Conservation (phyloP, 495 filamentous ascomycete genomes). For the Apodospora peruviana region DNA sequence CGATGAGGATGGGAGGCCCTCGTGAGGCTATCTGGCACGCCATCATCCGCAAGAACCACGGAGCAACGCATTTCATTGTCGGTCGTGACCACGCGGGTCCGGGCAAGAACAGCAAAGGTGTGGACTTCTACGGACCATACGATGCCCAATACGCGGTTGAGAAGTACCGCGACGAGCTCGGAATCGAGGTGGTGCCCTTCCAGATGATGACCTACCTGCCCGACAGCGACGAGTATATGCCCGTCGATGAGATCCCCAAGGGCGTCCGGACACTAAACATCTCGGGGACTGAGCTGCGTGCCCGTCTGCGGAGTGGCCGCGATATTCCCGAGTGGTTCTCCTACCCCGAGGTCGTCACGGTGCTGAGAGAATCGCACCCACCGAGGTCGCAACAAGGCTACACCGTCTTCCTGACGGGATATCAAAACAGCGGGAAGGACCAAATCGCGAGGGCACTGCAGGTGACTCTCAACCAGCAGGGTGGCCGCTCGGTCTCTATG, state of each 20-base stretch:
- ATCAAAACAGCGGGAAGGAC: slow-evolving; percentile 95
- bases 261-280: slow-evolving; percentile 93
- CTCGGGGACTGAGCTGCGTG: slow-evolving; percentile 90
- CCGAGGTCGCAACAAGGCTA: slow-evolving; percentile 86
- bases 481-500: slow-evolving; percentile 88
- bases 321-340: slow-evolving; percentile 99
- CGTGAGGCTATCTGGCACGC: slow-evolving; percentile 99
- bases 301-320: slow-evolving; percentile 78
- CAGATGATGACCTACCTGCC: slow-evolving; percentile 99
- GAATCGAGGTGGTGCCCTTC: slow-evolving; percentile 98
- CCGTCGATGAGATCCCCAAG: slow-evolving; percentile 77
- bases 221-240: slow-evolving; percentile 92
- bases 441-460: slow-evolving; percentile 91
- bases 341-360: slow-evolving; percentile 95
- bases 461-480: slow-evolving; percentile 97
- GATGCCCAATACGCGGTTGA: slow-evolving; percentile 97
- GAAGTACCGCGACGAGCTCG: slow-evolving; percentile 92
- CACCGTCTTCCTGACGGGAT: slow-evolving; percentile 96
- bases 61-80: slow-evolving; percentile 98
- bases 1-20: slow-evolving; percentile 98
- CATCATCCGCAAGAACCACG: slow-evolving; percentile 99
- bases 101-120: slow-evolving; percentile 91
- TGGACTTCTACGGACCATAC: slow-evolving; percentile 97
- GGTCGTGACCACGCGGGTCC: slow-evolving; percentile 97
- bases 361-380: slow-evolving; percentile 91